phyloP scores from a whole-genome alignment of 768 basidiomycete genomes.

The Mycena haematopus region DNA sequence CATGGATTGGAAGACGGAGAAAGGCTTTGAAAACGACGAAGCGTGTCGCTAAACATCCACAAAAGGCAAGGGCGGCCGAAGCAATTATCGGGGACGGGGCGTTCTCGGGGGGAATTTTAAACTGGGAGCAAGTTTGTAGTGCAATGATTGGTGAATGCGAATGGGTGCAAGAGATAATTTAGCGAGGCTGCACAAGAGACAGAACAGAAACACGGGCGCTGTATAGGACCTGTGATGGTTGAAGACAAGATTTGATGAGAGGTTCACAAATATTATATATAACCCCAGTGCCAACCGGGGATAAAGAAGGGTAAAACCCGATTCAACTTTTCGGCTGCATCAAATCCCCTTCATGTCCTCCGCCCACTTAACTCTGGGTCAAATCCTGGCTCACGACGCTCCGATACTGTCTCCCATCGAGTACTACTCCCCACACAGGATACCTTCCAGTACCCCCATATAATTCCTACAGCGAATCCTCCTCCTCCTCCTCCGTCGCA shows the following conservation, averaged over 20 bases:
- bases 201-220: no score
- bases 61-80: constrained; percentile 15
- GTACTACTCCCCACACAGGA: constrained; percentile 47
- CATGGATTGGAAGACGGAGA: constrained; percentile 16
- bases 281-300: no score
- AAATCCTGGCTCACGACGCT: constrained; percentile 63
- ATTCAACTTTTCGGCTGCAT: no score
- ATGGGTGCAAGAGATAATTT: neutral
- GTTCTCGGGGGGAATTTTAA: constrained; percentile 15
- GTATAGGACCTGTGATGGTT: no score
- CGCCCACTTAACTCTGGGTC: neutral
- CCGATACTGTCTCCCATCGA: constrained; percentile 60
- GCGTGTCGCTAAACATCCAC: constrained; percentile 18
- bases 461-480: constrained; percentile 54
- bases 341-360: no score
- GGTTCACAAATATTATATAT: no score
- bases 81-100: constrained; percentile 19
- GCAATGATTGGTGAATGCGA: neutral
- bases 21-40: constrained; percentile 5
- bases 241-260: no score
- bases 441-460: constrained; percentile 42
- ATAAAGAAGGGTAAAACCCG: no score
- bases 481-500: constrained; percentile 54
- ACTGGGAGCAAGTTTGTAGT: neutral
- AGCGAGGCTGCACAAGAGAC: neutral